Evolutionary conservation across 208 protist species (phyloP).

Genomic region (Trypanosoma mega): DNA sequence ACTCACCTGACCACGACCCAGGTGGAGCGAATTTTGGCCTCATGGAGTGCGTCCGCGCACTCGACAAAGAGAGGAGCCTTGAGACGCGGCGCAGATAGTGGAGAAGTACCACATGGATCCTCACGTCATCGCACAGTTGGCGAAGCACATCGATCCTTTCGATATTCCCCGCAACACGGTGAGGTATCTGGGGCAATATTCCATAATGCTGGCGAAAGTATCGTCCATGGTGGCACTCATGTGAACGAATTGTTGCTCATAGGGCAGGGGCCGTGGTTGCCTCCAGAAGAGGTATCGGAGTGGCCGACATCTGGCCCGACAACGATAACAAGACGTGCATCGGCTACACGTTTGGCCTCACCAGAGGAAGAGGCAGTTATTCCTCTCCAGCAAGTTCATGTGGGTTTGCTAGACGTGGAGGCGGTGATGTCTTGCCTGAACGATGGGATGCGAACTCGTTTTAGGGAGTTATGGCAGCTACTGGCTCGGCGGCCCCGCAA

Average conservation of each 20-base stretch:
- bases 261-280: not conserved
- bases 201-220: not conserved
- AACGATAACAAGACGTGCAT: not conserved
- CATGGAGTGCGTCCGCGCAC: not conserved
- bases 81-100: not conserved
- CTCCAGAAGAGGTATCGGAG: not conserved
- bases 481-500: not conserved
- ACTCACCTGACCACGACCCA: not conserved
- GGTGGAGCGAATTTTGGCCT: not conserved
- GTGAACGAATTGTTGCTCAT: not conserved
- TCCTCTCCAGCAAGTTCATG: not conserved
- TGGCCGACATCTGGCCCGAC: not conserved
- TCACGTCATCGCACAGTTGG: not conserved
- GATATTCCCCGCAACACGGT: not conserved
- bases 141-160: not conserved
- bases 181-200: not conserved
- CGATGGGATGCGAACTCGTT: not conserved
- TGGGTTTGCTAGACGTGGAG: not conserved
- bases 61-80: not conserved
- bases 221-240: not conserved
- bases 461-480: not conserved
- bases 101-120: not conserved
- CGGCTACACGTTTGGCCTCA: not conserved
- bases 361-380: constrained; percentile 2
- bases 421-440: not conserved